Conservation (phyloP, 2,329 filamentous ascomycete species). For the Stenocarpella maydis region DNA sequence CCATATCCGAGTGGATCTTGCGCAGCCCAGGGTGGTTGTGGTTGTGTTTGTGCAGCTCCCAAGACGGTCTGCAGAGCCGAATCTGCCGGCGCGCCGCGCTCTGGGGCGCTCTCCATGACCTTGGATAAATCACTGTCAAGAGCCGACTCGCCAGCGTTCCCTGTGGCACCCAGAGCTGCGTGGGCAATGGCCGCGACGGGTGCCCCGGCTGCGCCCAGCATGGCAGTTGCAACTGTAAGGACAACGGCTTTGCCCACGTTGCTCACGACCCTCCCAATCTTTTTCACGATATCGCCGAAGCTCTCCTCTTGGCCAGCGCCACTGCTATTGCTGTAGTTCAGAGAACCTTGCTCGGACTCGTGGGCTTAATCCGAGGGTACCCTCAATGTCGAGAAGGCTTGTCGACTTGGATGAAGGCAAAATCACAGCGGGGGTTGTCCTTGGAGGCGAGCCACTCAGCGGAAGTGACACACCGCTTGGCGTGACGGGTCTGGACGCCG, state of each 20-base stretch:
- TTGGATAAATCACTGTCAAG: not conserved
- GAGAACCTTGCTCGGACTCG: not conserved
- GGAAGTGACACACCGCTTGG: not conserved
- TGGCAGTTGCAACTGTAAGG: not conserved
- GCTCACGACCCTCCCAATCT: not conserved
- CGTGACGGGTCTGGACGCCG: not conserved
- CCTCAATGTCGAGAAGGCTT: not conserved
- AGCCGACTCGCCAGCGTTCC: not conserved
- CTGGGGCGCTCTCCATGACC: not conserved
- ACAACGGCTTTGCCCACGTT: not conserved
- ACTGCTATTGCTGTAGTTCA: not conserved
- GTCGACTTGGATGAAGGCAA: constrained; percentile 1
- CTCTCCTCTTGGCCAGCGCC: not conserved
- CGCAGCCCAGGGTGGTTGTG: not conserved
- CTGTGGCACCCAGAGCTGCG: not conserved
- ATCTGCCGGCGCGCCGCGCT: not conserved
- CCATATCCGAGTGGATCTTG: not conserved
- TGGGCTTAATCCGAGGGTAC: not conserved
- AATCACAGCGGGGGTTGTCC: not conserved
- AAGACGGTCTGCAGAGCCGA: not conserved
- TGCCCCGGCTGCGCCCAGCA: not conserved
- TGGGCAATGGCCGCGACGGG: not conserved
- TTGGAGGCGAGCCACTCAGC: not conserved
- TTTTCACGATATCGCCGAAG: not conserved
- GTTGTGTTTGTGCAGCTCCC: not conserved